Conservation (phyloP, 495 filamentous ascomycete species). For the Neurospora hispaniola region DNA sequence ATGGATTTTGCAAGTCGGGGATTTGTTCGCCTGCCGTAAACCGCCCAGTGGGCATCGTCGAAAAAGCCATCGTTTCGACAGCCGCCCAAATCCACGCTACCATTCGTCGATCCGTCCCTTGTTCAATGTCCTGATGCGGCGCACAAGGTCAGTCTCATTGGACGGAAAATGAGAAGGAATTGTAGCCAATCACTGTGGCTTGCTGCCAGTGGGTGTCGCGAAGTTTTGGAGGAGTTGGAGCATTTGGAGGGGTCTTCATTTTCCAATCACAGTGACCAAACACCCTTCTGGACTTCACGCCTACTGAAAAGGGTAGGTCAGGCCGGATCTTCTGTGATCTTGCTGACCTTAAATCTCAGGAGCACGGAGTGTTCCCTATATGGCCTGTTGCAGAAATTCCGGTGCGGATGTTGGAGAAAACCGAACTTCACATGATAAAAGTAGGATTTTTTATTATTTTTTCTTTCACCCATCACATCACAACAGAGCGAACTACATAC, state of each 20-base stretch:
- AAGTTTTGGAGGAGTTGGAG: background rate
- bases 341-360: background rate
- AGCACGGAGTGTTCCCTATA: background rate
- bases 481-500: background rate
- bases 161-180: background rate
- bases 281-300: background rate
- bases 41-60: background rate
- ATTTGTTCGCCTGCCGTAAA: background rate
- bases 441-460: background rate
- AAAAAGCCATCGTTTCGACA: background rate
- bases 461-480: background rate
- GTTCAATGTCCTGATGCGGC: background rate
- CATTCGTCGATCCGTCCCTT: background rate
- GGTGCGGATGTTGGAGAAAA: background rate
- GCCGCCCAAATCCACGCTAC: background rate
- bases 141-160: background rate
- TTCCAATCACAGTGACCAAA: background rate
- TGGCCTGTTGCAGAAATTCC: background rate
- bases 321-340: background rate
- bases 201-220: background rate
- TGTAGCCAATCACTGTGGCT: background rate
- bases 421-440: background rate
- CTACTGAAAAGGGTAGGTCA: background rate
- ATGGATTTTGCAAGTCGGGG: background rate
- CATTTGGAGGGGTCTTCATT: background rate